Evolutionary conservation across 106 monocot species (phyloP).

Genomic region (Platanthera guangdongensis): DNA sequence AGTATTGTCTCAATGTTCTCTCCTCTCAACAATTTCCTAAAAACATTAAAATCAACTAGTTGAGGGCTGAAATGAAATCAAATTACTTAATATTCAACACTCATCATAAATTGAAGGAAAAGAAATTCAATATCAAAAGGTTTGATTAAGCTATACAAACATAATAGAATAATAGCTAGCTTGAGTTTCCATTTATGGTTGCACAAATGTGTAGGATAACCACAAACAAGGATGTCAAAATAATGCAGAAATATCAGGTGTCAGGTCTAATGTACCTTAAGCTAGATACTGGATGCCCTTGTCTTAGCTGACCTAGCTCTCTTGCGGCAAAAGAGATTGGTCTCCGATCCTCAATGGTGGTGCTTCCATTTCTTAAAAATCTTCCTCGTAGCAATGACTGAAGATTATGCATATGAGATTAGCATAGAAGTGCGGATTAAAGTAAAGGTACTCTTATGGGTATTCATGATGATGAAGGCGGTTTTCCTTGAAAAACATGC

Average conservation of each 20-base stretch:
- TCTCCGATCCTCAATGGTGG: constrained; percentile 53
- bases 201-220: not conserved
- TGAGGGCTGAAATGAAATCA: not conserved
- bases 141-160: not conserved
- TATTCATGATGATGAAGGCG: not conserved
- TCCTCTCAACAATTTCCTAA: no score
- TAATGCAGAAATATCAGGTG: not conserved
- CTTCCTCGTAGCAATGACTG: constrained; percentile 87
- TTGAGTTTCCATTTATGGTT: not conserved
- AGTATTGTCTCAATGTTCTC: no score
- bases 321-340: constrained; percentile 61
- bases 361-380: constrained; percentile 63
- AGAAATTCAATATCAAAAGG: not conserved
- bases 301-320: constrained; percentile 75
- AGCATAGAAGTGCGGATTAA: not conserved
- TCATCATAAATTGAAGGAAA: not conserved
- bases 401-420: constrained; percentile 20
- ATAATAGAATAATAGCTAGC: not conserved
- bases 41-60: not conserved
- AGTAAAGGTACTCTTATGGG: not conserved
- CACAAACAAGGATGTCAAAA: not conserved
- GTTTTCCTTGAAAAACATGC: not conserved
- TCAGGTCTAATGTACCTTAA: constrained; percentile 50
- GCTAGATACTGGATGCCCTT: constrained; percentile 68
- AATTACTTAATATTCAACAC: not conserved